phyloP scores from a whole-genome alignment of 495 filamentous ascomycete species.

The Extremus antarcticus region DNA sequence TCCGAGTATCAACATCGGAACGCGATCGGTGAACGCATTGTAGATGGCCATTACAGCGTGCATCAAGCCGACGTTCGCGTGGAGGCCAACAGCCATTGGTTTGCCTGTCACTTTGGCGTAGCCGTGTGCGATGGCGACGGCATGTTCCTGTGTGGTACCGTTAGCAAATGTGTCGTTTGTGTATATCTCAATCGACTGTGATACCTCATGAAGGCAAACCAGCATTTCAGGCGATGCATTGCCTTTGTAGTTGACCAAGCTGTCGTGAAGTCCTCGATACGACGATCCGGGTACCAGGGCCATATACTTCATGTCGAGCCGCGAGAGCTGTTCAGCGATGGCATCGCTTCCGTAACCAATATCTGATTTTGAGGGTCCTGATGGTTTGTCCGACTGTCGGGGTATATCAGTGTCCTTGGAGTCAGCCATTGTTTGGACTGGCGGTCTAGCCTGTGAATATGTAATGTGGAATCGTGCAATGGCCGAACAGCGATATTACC shows the following conservation, averaged over 20 bases:
- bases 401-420: not conserved
- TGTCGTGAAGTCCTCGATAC: slow-evolving; percentile 18
- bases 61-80: slow-evolving; percentile 20
- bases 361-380: not conserved
- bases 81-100: slow-evolving; percentile 17
- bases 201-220: slow-evolving; percentile 16
- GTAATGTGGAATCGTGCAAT: no score
- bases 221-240: slow-evolving; percentile 15
- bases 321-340: slow-evolving; percentile 4
- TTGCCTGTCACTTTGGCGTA: slow-evolving; percentile 19
- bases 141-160: slow-evolving; percentile 3
- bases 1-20: slow-evolving; percentile 16
- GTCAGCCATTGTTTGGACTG: no score
- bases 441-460: no score
- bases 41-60: slow-evolving; percentile 18
- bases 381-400: not conserved
- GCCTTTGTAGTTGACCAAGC: slow-evolving; percentile 17
- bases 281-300: slow-evolving; percentile 15
- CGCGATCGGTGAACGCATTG: slow-evolving; percentile 18
- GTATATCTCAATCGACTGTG: not conserved
- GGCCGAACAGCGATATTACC: no score
- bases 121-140: slow-evolving; percentile 20
- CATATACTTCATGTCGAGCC: slow-evolving; percentile 10
- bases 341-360: slow-evolving; percentile 7
- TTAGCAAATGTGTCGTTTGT: not conserved